Conservation (phyloP, 192 early-diverging fungal genomes). For the Rhizoclosmatium globosum region DNA sequence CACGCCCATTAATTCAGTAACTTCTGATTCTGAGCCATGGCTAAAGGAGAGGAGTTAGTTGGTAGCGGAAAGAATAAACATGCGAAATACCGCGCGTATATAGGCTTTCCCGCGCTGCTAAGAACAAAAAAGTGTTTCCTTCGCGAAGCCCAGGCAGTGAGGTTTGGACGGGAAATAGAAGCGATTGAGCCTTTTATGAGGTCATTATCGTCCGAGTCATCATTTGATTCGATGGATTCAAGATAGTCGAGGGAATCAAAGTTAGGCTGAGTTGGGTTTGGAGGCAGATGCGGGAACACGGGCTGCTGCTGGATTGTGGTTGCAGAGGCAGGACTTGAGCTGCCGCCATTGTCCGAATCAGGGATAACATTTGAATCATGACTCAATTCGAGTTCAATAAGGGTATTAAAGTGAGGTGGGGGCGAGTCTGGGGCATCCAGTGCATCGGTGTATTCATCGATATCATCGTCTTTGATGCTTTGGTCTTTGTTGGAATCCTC, state of each 20-base stretch:
- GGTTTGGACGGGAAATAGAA: background rate
- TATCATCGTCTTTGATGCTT: background rate
- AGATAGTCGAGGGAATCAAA: too few species aligned
- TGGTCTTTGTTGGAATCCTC: background rate
- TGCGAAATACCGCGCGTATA: constrained; percentile 76
- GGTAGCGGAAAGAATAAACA: background rate
- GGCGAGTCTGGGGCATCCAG: background rate
- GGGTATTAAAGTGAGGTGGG: background rate
- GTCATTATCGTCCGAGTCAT: too few species aligned
- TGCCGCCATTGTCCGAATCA: too few species aligned
- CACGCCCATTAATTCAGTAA: constrained; percentile 88
- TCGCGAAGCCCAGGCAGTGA: constrained; percentile 61
- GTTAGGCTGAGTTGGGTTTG: too few species aligned
- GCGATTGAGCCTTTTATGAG: too few species aligned
- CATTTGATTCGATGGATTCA: too few species aligned
- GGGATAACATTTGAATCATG: too few species aligned
- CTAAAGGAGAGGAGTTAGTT: constrained; percentile 21
- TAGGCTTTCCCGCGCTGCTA: constrained; percentile 92
- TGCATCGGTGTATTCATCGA: constrained; percentile 1
- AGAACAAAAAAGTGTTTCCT: constrained; percentile 93
- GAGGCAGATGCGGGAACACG: too few species aligned
- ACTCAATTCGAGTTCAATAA: background rate
- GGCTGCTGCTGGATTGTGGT: too few species aligned
- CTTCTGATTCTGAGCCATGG: constrained; percentile 86
- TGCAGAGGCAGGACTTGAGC: too few species aligned